phyloP scores from a whole-genome alignment of 2,329 filamentous ascomycete genomes.

The Dactylellina haptotyla region DNA sequence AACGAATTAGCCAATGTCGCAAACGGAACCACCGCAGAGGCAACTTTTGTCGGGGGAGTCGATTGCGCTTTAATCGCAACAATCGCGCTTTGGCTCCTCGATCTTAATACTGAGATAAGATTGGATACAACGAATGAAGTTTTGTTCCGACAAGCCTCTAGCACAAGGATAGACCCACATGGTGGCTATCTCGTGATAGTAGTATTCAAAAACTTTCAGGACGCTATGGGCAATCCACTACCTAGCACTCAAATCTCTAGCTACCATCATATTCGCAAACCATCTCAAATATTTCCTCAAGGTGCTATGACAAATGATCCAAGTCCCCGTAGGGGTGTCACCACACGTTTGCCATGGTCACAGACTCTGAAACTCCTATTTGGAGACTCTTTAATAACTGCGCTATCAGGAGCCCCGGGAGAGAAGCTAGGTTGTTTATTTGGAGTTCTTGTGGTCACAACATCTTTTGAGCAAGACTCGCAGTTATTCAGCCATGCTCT shows the following conservation, averaged over 20 bases:
- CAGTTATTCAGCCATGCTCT: too few relatives aligned
- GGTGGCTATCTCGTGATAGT: background rate
- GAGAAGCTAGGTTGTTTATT: background rate
- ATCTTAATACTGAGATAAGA: constrained; percentile 11
- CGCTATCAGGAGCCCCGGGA: background rate
- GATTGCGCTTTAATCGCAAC: constrained; percentile 11
- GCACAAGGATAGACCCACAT: background rate
- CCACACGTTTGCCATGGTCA: background rate
- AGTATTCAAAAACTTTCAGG: background rate
- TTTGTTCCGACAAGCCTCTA: constrained; percentile 1
- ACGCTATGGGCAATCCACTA: too few relatives aligned
- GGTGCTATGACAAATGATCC: background rate
- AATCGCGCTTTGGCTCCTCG: constrained; percentile 9
- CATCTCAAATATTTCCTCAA: too few relatives aligned
- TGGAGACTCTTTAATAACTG: background rate
- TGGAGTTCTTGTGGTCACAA: background rate
- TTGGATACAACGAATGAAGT: background rate
- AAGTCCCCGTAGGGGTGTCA: background rate
- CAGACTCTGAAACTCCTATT: background rate
- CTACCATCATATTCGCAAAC: background rate
- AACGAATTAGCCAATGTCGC: background rate
- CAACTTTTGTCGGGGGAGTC: background rate
- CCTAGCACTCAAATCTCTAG: background rate
- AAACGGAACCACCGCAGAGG: background rate
- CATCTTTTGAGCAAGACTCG: too few relatives aligned